Evolutionary conservation across 108 stramenopile species (phyloP), one percentile per base, ranked within the genome.

Genomic region (Skeletonema costatum): DNA sequence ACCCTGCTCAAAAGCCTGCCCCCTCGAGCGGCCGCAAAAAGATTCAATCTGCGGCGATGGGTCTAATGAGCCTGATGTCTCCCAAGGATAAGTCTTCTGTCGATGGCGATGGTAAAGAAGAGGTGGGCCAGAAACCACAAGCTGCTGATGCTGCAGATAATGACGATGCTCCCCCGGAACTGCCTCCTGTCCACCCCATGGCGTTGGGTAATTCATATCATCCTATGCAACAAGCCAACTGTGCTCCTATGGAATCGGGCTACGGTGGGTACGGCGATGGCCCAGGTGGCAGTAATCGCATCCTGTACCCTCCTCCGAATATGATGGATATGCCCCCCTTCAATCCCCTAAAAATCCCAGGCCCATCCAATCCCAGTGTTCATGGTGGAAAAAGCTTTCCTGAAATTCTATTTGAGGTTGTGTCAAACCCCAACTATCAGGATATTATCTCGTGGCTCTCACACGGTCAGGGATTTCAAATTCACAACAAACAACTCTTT

Each of bases 371-470:
- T 46, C 44, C 44, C 25, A 19, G 63, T 21, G 35, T 10, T 2
- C 32, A 39, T 36, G 63, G 17, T 9, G 60, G 60, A 3, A 64
- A 64, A 60, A 66, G 51, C 42, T 77, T 77, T 46, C 77, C 77
- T 33, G 69, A 62, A 31, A 36, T 62, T 12, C 70, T 77, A 17
- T 77, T 35, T 42, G 63, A 70, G 63, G 56, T 77, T 32, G 32
- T 77, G 29, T 65, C 63, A 2, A 87, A 93, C 59, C 68, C 82
- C 14, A 67, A 59, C 5, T 71, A 79, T 25, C 65, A 66, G 42
- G 87, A 90, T 44, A 75, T 88, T 60, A 81, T 86, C 36, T 78
- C 82, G 1, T 92, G 85, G 86, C 78, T 89, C 3, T 87, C 89
- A 5, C 88, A 90, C 36, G 92, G 92, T 4, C 75, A 80, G 16